phyloP scores from a whole-genome alignment of 1,139 yeast genomes.

The Geotrichum europaeum region DNA sequence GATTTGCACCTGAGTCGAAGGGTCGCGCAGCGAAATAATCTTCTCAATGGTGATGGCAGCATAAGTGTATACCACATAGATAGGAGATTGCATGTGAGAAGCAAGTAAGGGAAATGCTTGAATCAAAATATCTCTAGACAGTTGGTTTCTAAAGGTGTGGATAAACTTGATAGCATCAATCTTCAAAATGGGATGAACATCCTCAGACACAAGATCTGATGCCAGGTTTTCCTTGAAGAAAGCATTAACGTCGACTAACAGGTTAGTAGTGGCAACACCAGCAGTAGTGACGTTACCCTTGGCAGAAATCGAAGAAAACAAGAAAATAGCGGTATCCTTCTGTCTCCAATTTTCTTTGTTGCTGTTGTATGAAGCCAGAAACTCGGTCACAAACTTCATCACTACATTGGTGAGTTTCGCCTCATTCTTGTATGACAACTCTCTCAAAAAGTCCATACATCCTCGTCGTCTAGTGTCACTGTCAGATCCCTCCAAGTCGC shows the following conservation, averaged over 20 bases:
- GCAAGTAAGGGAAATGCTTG: slow-evolving; percentile 79
- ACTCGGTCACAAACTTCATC: slow-evolving; percentile 66
- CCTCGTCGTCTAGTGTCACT: slow-evolving; percentile 88
- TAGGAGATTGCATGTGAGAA: slow-evolving; percentile 51
- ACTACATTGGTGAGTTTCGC: slow-evolving; percentile 68
- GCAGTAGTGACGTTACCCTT: slow-evolving; percentile 79
- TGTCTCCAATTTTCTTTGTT: slow-evolving; percentile 62
- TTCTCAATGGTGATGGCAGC: slow-evolving; percentile 91
- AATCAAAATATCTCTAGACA: slow-evolving; percentile 74
- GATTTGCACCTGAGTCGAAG: slow-evolving; percentile 43
- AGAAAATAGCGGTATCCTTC: slow-evolving; percentile 80
- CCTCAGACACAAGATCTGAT: slow-evolving; percentile 58
- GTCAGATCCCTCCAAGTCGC: slow-evolving; percentile 94
- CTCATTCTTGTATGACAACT: slow-evolving; percentile 75
- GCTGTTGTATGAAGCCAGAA: slow-evolving; percentile 47
- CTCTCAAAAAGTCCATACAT: slow-evolving; percentile 84
- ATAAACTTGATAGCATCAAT: slow-evolving; percentile 93
- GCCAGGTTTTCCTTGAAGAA: slow-evolving; percentile 81
- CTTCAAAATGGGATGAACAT: slow-evolving; percentile 49
- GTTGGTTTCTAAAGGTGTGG: slow-evolving; percentile 83
- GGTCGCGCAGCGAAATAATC: slow-evolving; percentile 64
- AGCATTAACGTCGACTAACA: slow-evolving; percentile 75
- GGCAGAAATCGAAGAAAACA: slow-evolving; percentile 85
- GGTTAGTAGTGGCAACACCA: slow-evolving; percentile 86
- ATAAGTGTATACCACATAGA: slow-evolving; percentile 86